Evolutionary conservation across 148 eudicot genomes (phyloP).

Genomic region (Talinum fruticosum): DNA sequence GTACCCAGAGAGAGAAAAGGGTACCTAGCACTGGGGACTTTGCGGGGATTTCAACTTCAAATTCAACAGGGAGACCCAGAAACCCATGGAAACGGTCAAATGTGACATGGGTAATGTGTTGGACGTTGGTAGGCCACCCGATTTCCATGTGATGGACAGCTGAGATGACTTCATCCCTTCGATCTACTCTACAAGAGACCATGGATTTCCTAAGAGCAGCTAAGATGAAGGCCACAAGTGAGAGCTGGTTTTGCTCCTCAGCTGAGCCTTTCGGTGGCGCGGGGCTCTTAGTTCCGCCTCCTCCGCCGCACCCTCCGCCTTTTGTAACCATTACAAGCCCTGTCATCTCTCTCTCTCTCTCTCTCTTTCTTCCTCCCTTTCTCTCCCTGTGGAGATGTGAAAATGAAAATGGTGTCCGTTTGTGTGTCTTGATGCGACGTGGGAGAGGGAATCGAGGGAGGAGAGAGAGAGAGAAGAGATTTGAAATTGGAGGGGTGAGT

Average conservation of each 20-base stretch:
- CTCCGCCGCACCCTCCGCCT: slow-evolving; percentile 37
- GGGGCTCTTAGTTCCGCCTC: slow-evolving; percentile 30
- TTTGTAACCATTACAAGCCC: slow-evolving; percentile 44
- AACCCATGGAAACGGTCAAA: slow-evolving; percentile 87
- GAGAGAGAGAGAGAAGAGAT: background rate
- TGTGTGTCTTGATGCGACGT: slow-evolving; percentile 14
- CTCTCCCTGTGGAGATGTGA: slow-evolving; percentile 2
- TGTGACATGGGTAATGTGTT: slow-evolving; percentile 84
- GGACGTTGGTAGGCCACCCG: slow-evolving; percentile 95
- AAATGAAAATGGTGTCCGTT: background rate
- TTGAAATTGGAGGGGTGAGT: background rate
- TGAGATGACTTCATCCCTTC: slow-evolving; percentile 39
- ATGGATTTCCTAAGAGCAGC: slow-evolving; percentile 55
- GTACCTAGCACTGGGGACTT: slow-evolving; percentile 90
- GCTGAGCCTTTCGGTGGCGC: slow-evolving; percentile 8
- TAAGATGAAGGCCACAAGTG: slow-evolving; percentile 38
- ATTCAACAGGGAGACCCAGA: slow-evolving; percentile 79
- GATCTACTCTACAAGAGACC: slow-evolving; percentile 46
- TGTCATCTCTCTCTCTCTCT: no score
- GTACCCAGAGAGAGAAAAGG: background rate
- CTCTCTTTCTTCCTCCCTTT: no score
- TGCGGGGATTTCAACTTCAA: slow-evolving; percentile 61
- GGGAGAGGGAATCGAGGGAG: no score
- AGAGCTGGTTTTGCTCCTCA: slow-evolving; percentile 37
- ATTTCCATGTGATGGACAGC: slow-evolving; percentile 70